A percentile compares a stretch with the other conserved stretches of the same genome.
Conservation (phyloP, 176 grass and related monocot genomes). For the Lolium rigidum region DNA sequence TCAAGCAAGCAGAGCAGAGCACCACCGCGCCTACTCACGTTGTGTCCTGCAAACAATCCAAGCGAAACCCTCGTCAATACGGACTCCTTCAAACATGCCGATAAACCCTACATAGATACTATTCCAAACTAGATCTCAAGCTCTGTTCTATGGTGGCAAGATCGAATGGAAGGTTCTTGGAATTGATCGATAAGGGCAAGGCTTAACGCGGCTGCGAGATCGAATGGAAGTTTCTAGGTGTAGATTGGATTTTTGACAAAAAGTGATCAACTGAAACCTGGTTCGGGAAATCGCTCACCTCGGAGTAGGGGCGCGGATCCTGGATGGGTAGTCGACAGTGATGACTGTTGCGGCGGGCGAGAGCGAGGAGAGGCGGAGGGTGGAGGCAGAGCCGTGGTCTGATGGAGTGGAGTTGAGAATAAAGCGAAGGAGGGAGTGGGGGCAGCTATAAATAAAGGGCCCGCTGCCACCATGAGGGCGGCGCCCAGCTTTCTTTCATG, state of each 20-base stretch:
- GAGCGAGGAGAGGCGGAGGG: neutral
- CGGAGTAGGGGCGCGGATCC: constrained; percentile 41
- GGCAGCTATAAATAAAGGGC: constrained; percentile 43
- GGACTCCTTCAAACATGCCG: constrained; percentile 4
- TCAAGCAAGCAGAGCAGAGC: constrained; percentile 18
- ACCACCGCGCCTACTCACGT: constrained; percentile 67
- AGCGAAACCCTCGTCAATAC: constrained; percentile 40
- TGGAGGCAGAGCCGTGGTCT: neutral
- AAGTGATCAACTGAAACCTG: neutral
- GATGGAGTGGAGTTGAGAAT: neutral
- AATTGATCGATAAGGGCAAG: neutral
- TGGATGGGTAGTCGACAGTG: constrained; percentile 30
- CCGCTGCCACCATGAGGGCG: neutral
- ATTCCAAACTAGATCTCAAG: neutral
- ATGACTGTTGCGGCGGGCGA: constrained; percentile 5
- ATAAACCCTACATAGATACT: neutral
- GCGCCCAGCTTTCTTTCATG: constrained; percentile 22
- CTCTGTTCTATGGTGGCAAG: neutral
- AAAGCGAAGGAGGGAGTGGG: constrained; percentile 17
- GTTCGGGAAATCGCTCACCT: constrained; percentile 44
- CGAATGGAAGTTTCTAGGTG: too few species aligned
- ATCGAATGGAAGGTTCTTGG: neutral
- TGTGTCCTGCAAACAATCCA: constrained; percentile 71
- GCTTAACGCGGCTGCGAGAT: neutral
- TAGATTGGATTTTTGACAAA: too few species aligned